Conservation (phyloP, 2,329 filamentous ascomycete species). For the Zymoseptoria tritici region DNA sequence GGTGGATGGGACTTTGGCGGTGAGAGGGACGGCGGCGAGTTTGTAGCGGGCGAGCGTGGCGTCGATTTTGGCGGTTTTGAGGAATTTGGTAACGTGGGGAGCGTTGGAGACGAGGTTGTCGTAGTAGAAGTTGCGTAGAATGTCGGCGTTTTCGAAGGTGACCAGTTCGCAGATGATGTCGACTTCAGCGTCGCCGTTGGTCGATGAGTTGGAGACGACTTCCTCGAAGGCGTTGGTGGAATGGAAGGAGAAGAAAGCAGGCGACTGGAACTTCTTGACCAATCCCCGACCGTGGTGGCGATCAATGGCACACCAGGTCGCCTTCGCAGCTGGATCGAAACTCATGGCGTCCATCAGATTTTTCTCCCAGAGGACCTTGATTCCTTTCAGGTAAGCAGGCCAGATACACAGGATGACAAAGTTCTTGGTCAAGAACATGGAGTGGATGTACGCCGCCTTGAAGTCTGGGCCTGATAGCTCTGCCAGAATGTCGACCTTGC, state of each 20-base stretch:
- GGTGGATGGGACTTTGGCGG: neutral
- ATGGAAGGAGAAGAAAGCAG: constrained; percentile 72
- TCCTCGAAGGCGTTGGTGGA: constrained; percentile 71
- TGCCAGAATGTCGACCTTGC: constrained; percentile 62
- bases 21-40: constrained; percentile 3
- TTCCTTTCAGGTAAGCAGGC: constrained; percentile 54
- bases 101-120: constrained; percentile 56
- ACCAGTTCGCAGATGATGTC: constrained; percentile 60
- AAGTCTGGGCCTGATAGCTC: constrained; percentile 47
- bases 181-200: constrained; percentile 25
- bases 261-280: constrained; percentile 59
- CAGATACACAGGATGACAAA: constrained; percentile 69
- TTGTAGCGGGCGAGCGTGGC: constrained; percentile 8
- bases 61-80: neutral
- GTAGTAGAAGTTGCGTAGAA: constrained; percentile 63
- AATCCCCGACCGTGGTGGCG: constrained; percentile 55
- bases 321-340: constrained; percentile 44
- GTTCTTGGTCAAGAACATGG: constrained; percentile 63
- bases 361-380: constrained; percentile 54
- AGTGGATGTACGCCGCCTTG: constrained; percentile 67
- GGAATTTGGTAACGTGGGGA: constrained; percentile 24
- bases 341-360: constrained; percentile 63
- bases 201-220: constrained; percentile 20
- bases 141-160: constrained; percentile 56
- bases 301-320: constrained; percentile 69